Evolutionary conservation across 225 moss, liverwort and hornwort genomes (phyloP), one percentile per base, ranked within the genome.

Genomic region (Polytrichum commune): DNA sequence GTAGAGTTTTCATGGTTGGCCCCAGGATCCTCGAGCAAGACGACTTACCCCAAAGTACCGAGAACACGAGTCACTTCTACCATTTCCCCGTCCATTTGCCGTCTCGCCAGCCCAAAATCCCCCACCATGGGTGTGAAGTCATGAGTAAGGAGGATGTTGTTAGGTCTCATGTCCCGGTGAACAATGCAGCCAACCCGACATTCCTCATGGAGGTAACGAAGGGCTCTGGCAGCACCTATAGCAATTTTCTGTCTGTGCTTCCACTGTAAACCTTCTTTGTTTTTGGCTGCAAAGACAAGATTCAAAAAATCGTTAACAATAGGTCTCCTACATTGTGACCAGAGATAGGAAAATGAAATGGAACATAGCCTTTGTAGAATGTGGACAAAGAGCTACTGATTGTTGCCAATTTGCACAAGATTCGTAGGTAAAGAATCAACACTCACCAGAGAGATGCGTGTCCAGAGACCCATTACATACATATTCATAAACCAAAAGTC

Each of bases 21-120:
- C 46, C 4, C 46, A 46, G 3, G 46, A 46, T 19, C 24, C 7
- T 58, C 2, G 58, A 65, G 20, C 18, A 68, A 10, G 5, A 70
- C 76, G 5, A 70, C 76, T 70, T 63, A 93, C 93, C 93, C 93
- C 5, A 90, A 70, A 54, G 93, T 93, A 46, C 93, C 91, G 25
- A 93, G 86, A 5, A 93, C 93, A 55, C 88, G 88, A 16, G 93
- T 93, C 76, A 91, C 91, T 73, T 89, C 89, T 27, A 89, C 86
- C 72, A 80, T 69, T 32, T 91, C 84, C 9, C 87, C 89, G 66
- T 80, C 82, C 67, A 85, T 76, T 71, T 93, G 93, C 64, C 89
- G 81, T 76, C 93, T 76, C 18, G 91, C 93, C 4, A 93, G 84
- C 7, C 93, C 93, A 55, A 93, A 93, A 53, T 91, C 91, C 58